phyloP scores from a whole-genome alignment of 2,329 filamentous ascomycete species.

The Coniella lustricola region DNA sequence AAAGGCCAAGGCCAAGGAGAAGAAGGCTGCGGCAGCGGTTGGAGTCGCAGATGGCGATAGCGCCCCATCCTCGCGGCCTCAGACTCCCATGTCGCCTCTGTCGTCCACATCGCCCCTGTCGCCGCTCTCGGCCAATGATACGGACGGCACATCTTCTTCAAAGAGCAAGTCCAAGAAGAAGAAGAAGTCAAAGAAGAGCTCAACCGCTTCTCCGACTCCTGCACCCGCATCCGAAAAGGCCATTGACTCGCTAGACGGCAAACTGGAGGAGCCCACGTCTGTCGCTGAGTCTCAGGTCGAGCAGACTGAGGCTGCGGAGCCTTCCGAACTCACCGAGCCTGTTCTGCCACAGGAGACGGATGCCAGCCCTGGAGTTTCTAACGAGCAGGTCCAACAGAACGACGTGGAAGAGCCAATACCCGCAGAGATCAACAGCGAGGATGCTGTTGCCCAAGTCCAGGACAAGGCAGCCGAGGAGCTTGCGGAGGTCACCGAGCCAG shows the following conservation, averaged over 20 bases:
- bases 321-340: neutral
- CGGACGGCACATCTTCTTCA: slow-evolving; percentile 4
- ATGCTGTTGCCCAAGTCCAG: neutral
- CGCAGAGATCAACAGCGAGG: neutral
- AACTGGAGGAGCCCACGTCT: neutral
- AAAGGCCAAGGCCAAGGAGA: slow-evolving; percentile 17
- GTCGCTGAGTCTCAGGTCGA: neutral
- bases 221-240: slow-evolving; percentile 9
- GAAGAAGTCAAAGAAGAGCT: slow-evolving; percentile 14
- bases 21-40: slow-evolving; percentile 10
- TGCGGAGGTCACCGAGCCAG: neutral
- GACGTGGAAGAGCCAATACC: neutral
- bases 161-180: slow-evolving; percentile 17
- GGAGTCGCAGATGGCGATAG: slow-evolving; percentile 1
- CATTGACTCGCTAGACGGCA: neutral
- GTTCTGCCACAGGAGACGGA: neutral
- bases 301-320: neutral
- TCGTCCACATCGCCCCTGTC: slow-evolving; percentile 2
- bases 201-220: slow-evolving; percentile 2
- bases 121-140: slow-evolving; percentile 2
- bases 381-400: neutral
- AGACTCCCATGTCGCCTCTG: slow-evolving; percentile 10
- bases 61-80: slow-evolving; percentile 3
- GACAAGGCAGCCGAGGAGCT: neutral
- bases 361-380: neutral